These are phyloP conservation scores for Microdochium bolleyi DNA, from an alignment of 2,329 filamentous ascomycete species.

Conservation along the genomic window DNA sequence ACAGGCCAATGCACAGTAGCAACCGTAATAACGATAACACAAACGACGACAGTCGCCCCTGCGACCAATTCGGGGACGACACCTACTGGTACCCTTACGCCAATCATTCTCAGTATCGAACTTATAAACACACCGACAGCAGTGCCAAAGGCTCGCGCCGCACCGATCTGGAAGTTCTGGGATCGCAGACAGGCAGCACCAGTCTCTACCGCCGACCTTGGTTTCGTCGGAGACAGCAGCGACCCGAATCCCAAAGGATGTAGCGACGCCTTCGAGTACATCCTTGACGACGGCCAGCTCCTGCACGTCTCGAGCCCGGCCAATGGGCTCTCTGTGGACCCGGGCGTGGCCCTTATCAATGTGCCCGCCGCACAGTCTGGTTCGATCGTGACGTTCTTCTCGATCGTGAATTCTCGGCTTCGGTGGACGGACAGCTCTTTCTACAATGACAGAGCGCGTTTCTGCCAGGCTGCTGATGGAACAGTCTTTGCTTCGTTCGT, in stretches of 20 bases:
- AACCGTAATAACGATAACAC: not conserved
- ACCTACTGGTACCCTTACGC: not conserved
- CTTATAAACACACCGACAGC: not conserved
- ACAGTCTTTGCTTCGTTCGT: constrained; percentile 10
- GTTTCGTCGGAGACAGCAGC: constrained; percentile 6
- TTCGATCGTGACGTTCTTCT: constrained; percentile 5
- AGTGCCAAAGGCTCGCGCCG: not conserved
- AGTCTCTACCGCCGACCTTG: not conserved
- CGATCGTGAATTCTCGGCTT: constrained; percentile 5
- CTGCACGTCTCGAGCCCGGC: constrained; percentile 1
- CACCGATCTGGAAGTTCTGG: not conserved
- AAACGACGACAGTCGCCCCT: not conserved
- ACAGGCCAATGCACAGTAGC: not conserved
- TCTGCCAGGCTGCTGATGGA: constrained; percentile 5
- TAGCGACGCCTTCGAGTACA: constrained; percentile 7
- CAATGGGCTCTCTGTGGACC: constrained; percentile 6
- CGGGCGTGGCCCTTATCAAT: constrained; percentile 7
- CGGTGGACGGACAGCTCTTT: constrained; percentile 9
- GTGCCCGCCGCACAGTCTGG: constrained; percentile 3
- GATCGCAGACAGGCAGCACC: not conserved
- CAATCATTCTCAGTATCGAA: constrained; percentile 2
- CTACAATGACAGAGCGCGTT: constrained; percentile 7
- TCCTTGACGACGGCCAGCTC: constrained; percentile 5
- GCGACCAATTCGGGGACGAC: not conserved
- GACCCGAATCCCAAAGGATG: constrained; percentile 5